These are phyloP conservation scores for Melampsora larici-populina DNA, from an alignment of 1,284 basidiomycete species.

Conservation along the genomic window DNA sequence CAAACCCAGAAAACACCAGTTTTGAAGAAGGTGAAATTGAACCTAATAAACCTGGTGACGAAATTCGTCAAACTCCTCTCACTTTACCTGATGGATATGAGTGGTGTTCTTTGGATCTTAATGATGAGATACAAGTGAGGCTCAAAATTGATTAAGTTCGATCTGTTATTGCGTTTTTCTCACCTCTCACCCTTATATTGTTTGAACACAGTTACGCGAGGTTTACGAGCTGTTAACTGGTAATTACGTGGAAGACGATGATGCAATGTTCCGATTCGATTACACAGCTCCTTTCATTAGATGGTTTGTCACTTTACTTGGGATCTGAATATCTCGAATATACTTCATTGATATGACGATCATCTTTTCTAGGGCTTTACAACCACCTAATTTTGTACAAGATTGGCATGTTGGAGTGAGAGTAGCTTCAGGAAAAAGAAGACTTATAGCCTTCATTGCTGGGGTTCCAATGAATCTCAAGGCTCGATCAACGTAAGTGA, in stretches of 20 bases:
- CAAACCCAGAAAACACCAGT: slow-evolving; percentile 42
- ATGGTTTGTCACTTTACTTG: slow-evolving; percentile 63
- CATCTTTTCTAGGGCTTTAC: slow-evolving; percentile 70
- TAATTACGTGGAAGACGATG: slow-evolving; percentile 96
- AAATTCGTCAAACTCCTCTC: slow-evolving; percentile 82
- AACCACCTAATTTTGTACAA: slow-evolving; percentile 84
- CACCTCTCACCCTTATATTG: slow-evolving; percentile 3
- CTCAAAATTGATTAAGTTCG: slow-evolving; percentile 17
- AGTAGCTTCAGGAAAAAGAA: slow-evolving; percentile 73
- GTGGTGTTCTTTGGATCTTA: slow-evolving; percentile 81
- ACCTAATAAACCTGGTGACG: slow-evolving; percentile 68
- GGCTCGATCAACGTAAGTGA: slow-evolving; percentile 70
- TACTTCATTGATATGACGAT: neutral
- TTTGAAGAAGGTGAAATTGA: slow-evolving; percentile 79
- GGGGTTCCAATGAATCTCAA: slow-evolving; percentile 81
- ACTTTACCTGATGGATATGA: slow-evolving; percentile 87
- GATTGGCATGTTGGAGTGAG: slow-evolving; percentile 97
- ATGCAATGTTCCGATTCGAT: slow-evolving; percentile 91
- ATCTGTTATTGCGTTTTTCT: neutral
- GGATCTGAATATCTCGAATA: slow-evolving; percentile 34
- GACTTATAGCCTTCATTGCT: slow-evolving; percentile 97
- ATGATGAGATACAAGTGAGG: slow-evolving; percentile 68
- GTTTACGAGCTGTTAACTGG: slow-evolving; percentile 85
- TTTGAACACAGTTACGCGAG: slow-evolving; percentile 68
- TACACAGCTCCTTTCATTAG: slow-evolving; percentile 91